These are phyloP conservation scores for Leucosporidium creatinivorum DNA, from an alignment of 768 basidiomycete species.

Conservation along the genomic window DNA sequence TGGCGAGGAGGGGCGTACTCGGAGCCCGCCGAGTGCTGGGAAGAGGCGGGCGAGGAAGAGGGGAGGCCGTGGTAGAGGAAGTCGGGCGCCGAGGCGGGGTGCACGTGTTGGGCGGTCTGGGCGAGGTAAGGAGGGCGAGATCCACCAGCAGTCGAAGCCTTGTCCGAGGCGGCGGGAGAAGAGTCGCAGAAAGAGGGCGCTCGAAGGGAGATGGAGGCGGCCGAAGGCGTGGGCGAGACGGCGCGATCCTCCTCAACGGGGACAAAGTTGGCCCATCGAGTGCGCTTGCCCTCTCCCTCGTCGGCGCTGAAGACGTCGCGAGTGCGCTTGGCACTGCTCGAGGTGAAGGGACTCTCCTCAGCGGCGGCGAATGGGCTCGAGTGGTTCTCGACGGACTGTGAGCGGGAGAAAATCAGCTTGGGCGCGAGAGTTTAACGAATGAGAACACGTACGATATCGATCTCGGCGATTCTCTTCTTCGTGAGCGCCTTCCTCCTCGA, in stretches of 20 bases:
- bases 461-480: slow-evolving; percentile 5
- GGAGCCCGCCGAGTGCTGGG: slow-evolving; percentile 20
- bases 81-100: slow-evolving; percentile 30
- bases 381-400: not conserved
- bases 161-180: slow-evolving; percentile 19
- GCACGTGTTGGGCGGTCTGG: not conserved
- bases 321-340: slow-evolving; percentile 8
- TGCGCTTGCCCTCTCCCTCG: slow-evolving; percentile 11
- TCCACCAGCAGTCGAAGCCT: slow-evolving; percentile 4
- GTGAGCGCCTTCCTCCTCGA: not conserved
- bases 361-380: slow-evolving; percentile 16
- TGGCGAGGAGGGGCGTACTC: slow-evolving; percentile 9
- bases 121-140: not conserved
- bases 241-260: not conserved
- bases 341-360: slow-evolving; percentile 11
- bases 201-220: slow-evolving; percentile 16
- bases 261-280: slow-evolving; percentile 16
- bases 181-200: slow-evolving; percentile 34
- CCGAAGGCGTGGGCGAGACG: slow-evolving; percentile 23
- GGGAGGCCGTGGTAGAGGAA: slow-evolving; percentile 21
- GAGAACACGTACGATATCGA: slow-evolving; percentile 9
- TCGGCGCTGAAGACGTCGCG: slow-evolving; percentile 23
- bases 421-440: too few relatives aligned
- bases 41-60: slow-evolving; percentile 16
- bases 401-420: not conserved